Percentiles rank a stretch among this genome's conserved stretches.
phyloP scores from a whole-genome alignment of 78 protist genomes.

The Dictyostelium firmibasis region DNA sequence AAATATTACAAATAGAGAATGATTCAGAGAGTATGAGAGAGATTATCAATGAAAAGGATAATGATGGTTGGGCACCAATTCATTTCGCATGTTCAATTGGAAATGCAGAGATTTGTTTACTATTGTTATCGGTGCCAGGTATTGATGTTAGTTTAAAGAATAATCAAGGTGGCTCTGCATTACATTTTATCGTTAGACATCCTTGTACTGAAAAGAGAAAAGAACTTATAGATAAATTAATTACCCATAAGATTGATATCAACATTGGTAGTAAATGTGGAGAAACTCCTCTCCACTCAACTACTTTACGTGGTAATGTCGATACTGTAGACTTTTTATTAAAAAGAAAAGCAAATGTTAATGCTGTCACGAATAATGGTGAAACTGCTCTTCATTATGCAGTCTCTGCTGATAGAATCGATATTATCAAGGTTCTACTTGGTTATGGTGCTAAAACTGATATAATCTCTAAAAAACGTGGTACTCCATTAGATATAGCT shows the following conservation, averaged over 20 bases:
- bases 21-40: neutral
- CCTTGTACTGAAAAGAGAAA: conserved; percentile 53
- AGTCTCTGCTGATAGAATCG: conserved; percentile 4
- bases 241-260: conserved; percentile 19
- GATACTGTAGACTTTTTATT: conserved; percentile 16
- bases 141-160: conserved; percentile 39
- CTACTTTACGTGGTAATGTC: conserved; percentile 34
- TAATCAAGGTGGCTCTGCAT: conserved; percentile 22
- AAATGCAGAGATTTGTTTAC: conserved; percentile 37
- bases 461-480: conserved; percentile 24
- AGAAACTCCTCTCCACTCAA: conserved; percentile 63
- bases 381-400: conserved; percentile 72
- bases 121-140: neutral
- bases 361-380: conserved; percentile 12
- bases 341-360: conserved; percentile 23
- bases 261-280: conserved; percentile 1
- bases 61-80: conserved; percentile 63
- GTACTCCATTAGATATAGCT: conserved; percentile 38
- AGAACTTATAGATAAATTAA: neutral
- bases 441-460: neutral
- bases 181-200: conserved; percentile 57
- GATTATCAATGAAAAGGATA: conserved; percentile 15
- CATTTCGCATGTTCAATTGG: conserved; percentile 24
- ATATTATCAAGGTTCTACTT: conserved; percentile 1
- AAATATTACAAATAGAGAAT: neutral